Percentiles rank a stretch among this genome's conserved stretches.
phyloP scores from a whole-genome alignment of 306 rosid genomes.

The Begonia loranthoides region DNA sequence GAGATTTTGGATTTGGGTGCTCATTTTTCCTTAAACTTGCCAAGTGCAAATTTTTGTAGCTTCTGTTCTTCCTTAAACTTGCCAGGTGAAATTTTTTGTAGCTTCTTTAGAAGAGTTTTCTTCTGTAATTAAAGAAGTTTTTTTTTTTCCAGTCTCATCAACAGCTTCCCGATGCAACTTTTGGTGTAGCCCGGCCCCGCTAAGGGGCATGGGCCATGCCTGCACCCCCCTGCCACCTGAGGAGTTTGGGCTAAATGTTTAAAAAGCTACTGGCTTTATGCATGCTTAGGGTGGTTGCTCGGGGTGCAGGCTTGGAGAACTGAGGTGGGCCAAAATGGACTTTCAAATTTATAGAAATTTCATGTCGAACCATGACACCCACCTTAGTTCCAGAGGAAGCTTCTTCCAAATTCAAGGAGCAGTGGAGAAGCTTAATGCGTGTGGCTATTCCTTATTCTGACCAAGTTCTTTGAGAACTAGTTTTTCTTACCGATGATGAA shows the following conservation, averaged over 20 bases:
- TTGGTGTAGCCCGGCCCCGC: slow-evolving; percentile 99
- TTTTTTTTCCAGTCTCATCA: slow-evolving; percentile 61
- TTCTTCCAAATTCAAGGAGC: slow-evolving; percentile 31
- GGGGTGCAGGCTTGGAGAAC: slow-evolving; percentile 87
- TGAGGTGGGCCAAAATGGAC: slow-evolving; percentile 52
- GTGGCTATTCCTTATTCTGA: slow-evolving; percentile 3
- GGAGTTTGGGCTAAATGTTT: slow-evolving; percentile 13
- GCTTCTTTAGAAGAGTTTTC: not conserved
- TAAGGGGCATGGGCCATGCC: slow-evolving; percentile 99
- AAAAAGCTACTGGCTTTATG: slow-evolving; percentile 19
- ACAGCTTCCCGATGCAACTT: slow-evolving; percentile 78
- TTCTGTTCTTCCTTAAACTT: too few relatives aligned
- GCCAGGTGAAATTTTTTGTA: too few relatives aligned
- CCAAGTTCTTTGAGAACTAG: slow-evolving; percentile 8
- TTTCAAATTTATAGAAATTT: not conserved
- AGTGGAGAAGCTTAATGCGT: slow-evolving; percentile 20
- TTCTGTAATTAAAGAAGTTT: not conserved
- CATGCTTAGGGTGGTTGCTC: slow-evolving; percentile 31
- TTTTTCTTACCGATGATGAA: slow-evolving; percentile 14
- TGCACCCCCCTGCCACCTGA: slow-evolving; percentile 61
- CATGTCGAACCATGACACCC: slow-evolving; percentile 22
- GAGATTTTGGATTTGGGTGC: too few relatives aligned
- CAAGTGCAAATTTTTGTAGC: too few relatives aligned
- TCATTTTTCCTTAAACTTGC: too few relatives aligned
- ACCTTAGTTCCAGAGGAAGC: slow-evolving; percentile 52